Conservation (phyloP, 129 eudicot genomes). For the Ambrosia artemisiifolia region DNA sequence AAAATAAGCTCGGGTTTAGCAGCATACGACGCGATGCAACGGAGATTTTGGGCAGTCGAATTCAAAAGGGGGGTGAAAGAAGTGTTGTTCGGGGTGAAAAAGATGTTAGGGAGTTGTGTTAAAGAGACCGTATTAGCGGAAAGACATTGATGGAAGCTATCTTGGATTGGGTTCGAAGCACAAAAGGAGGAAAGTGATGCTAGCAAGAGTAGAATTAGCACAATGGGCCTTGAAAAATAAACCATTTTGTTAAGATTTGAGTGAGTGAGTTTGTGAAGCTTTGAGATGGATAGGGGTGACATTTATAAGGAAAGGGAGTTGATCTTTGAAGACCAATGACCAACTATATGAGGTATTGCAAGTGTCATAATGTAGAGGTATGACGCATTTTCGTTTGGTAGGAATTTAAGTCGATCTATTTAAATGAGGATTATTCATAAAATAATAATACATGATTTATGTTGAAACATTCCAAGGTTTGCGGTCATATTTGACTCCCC, state of each 20-base stretch:
- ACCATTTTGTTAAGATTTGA: background rate
- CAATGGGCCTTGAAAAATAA: background rate
- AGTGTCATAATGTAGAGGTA: conserved; percentile 7
- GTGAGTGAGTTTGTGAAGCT: background rate
- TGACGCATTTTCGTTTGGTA: background rate
- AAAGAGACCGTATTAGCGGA: background rate
- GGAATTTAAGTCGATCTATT: background rate
- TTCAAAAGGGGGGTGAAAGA: conserved; percentile 1
- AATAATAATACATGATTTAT: background rate
- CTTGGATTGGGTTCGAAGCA: background rate
- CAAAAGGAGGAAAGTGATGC: background rate
- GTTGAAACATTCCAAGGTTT: background rate
- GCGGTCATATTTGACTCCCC: background rate
- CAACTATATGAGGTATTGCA: background rate
- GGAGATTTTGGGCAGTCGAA: conserved; percentile 7
- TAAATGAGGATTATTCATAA: too few species aligned
- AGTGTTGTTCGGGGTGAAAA: conserved; percentile 10
- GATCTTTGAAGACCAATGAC: conserved; percentile 7
- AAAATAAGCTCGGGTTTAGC: conserved; percentile 17
- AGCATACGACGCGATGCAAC: conserved; percentile 16
- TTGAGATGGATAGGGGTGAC: background rate
- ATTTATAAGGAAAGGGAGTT: conserved; percentile 9
- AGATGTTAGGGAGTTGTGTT: conserved; percentile 12
- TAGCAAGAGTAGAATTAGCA: conserved; percentile 1
- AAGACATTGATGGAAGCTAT: conserved; percentile 6